These are phyloP conservation scores for Eragrostis nindensis DNA, from an alignment of 176 grass and related monocot genomes.

Conservation along the genomic window DNA sequence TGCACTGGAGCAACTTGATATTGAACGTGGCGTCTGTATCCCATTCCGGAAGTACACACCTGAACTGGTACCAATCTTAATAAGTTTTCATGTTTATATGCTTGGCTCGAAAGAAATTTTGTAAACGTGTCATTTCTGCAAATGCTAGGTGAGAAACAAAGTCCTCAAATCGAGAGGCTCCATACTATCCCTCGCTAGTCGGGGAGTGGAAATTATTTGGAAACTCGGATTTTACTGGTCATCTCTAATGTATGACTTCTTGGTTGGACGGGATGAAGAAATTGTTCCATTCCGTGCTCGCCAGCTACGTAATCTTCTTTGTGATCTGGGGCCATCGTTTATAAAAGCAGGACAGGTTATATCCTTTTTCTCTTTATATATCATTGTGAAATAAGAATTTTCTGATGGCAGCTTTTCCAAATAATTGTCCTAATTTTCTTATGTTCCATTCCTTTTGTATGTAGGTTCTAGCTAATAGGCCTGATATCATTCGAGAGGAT, in stretches of 20 bases:
- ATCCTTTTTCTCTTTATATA: constrained; percentile 12
- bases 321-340: constrained; percentile 95
- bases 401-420: not conserved
- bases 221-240: constrained; percentile 96
- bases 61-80: constrained; percentile 55
- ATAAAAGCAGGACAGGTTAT: constrained; percentile 98
- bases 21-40: constrained; percentile 91
- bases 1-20: constrained; percentile 95
- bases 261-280: constrained; percentile 91
- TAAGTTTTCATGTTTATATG: constrained; percentile 3
- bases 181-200: constrained; percentile 72
- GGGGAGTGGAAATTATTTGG: constrained; percentile 92
- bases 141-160: constrained; percentile 85
- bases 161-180: constrained; percentile 95
- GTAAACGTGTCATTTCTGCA: constrained; percentile 23
- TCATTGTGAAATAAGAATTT: not conserved
- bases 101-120: constrained; percentile 12
- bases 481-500: constrained; percentile 98
- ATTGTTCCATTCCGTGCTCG: constrained; percentile 92
- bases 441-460: not conserved
- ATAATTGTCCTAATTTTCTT: constrained; percentile 4
- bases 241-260: constrained; percentile 76
- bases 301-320: constrained; percentile 92
- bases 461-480: constrained; percentile 95
- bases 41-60: constrained; percentile 92